A percentile compares a stretch with the other conserved stretches of the same genome.
Evolutionary conservation across 2,329 filamentous ascomycete genomes (phyloP).

Genomic region (Erysiphe pisi): DNA sequence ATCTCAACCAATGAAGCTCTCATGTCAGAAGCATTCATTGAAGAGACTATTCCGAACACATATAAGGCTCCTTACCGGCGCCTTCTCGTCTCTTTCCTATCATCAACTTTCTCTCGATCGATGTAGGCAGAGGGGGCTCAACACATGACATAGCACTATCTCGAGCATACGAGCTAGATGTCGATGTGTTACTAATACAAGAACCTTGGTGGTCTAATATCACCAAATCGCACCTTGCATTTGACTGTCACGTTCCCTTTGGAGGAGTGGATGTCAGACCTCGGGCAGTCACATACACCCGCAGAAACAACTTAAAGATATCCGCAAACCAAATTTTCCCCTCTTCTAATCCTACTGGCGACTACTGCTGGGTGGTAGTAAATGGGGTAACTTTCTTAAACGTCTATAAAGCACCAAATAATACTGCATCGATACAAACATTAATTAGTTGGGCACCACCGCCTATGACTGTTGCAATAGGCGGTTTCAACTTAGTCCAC

Average conservation of each 20-base stretch:
- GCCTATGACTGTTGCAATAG: background rate
- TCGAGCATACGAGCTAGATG: background rate
- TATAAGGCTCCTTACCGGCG: background rate
- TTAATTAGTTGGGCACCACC: background rate
- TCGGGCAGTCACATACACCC: background rate
- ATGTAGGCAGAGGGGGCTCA: background rate
- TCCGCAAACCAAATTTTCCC: background rate
- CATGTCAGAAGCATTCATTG: no score
- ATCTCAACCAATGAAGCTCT: no score
- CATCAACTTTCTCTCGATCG: constrained; percentile 14
- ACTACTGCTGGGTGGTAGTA: constrained; percentile 16
- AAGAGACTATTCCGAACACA: background rate
- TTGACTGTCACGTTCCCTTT: background rate
- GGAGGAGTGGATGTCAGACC: background rate
- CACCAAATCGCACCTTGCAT: background rate
- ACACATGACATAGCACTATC: constrained; percentile 9
- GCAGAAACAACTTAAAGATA: background rate
- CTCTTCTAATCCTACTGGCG: background rate
- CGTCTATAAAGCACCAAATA: constrained; percentile 3
- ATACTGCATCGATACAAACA: background rate
- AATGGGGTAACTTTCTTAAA: background rate
- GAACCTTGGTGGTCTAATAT: background rate
- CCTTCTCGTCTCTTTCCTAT: background rate
- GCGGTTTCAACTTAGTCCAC: background rate
- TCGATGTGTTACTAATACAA: background rate